Percentiles rank a stretch among this genome's conserved stretches.
phyloP scores from a whole-genome alignment of 2,329 filamentous ascomycete genomes.

The Gnomoniopsis sp. region DNA sequence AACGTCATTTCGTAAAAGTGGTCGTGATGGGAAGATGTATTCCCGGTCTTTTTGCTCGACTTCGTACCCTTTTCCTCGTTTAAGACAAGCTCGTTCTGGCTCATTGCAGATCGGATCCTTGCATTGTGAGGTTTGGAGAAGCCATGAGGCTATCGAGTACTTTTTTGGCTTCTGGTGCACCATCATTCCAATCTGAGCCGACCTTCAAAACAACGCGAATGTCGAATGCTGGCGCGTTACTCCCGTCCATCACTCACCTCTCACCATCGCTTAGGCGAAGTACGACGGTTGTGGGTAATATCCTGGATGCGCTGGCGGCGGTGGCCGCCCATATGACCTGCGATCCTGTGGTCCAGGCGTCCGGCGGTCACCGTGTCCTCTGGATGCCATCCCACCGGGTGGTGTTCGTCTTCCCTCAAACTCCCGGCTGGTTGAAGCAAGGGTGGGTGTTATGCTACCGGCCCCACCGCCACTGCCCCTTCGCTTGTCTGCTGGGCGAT shows the following conservation, averaged over 20 bases:
- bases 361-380: slow-evolving; percentile 32
- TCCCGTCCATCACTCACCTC: neutral
- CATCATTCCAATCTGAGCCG: too few species aligned
- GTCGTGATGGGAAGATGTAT: neutral
- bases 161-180: neutral
- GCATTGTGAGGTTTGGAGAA: too few species aligned
- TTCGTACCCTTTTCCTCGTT: neutral
- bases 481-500: slow-evolving; percentile 35
- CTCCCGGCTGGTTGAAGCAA: slow-evolving; percentile 35
- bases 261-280: neutral
- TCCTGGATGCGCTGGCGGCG: slow-evolving; percentile 21
- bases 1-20: slow-evolving; percentile 1
- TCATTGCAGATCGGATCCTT: too few species aligned
- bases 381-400: slow-evolving; percentile 24
- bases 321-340: slow-evolving; percentile 20
- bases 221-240: neutral
- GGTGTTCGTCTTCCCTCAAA: slow-evolving; percentile 35
- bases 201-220: neutral
- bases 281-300: slow-evolving; percentile 18
- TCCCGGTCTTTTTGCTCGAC: neutral
- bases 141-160: neutral
- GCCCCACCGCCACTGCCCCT: slow-evolving; percentile 27
- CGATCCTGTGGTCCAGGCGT: slow-evolving; percentile 32
- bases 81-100: neutral
- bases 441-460: slow-evolving; percentile 26